Conservation (phyloP, 768 basidiomycete genomes). For the Lactarius trivialis region DNA sequence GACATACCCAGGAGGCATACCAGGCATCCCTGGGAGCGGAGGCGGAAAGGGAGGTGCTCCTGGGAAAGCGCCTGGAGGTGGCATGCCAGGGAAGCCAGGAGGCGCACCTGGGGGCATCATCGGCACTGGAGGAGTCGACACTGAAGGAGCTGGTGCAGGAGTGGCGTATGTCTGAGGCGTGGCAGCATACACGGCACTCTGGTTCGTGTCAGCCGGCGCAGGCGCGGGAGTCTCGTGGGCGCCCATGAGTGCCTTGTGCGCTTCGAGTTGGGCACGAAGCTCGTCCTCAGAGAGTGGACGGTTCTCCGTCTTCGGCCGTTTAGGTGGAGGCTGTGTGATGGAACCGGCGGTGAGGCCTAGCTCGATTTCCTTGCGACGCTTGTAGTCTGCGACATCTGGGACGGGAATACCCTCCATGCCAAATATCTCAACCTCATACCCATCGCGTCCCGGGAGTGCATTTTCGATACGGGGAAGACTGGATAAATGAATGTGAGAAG, state of each 20-base stretch:
- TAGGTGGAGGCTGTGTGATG: conserved; percentile 73
- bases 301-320: conserved; percentile 78
- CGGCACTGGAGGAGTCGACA: conserved; percentile 31
- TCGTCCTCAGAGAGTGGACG: conserved; percentile 75
- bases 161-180: conserved; percentile 63
- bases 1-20: conserved; percentile 34
- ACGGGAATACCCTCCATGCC: conserved; percentile 98
- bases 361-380: conserved; percentile 91
- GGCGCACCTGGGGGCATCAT: conserved; percentile 39
- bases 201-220: conserved; percentile 35
- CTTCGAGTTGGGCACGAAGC: conserved; percentile 74
- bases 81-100: conserved; percentile 40
- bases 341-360: conserved; percentile 77
- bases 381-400: conserved; percentile 93
- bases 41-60: conserved; percentile 33
- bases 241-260: conserved; percentile 92
- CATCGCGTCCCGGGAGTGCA: conserved; percentile 91
- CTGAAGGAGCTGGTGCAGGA: conserved; percentile 31
- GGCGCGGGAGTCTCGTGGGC: conserved; percentile 36
- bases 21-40: conserved; percentile 32
- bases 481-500: conserved; percentile 3
- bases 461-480: conserved; percentile 90
- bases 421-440: conserved; percentile 98
- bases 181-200: conserved; percentile 65
- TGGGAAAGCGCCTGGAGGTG: conserved; percentile 35